Conservation (phyloP, 1,284 basidiomycete genomes). For the Tilletia caries region DNA sequence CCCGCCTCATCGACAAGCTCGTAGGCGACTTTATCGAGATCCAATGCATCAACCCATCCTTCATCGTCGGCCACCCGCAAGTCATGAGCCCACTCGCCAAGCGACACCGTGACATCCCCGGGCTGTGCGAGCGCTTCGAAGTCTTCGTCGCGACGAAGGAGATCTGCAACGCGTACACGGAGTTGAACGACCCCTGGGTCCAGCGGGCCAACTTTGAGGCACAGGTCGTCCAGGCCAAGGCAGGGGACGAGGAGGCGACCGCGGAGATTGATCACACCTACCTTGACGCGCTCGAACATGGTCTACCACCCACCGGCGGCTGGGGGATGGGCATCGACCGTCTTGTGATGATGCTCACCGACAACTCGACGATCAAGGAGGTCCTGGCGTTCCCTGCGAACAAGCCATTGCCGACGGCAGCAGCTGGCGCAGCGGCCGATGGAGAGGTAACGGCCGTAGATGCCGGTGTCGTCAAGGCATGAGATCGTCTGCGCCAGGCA, state of each 20-base stretch:
- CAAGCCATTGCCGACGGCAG: slow-evolving; percentile 62
- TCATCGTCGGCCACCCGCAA: slow-evolving; percentile 95
- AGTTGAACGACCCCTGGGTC: slow-evolving; percentile 69
- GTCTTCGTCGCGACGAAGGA: slow-evolving; percentile 98
- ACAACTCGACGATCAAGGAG: slow-evolving; percentile 72
- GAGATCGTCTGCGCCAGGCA: no score
- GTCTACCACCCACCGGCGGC: slow-evolving; percentile 88
- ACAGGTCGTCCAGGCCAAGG: slow-evolving; percentile 83
- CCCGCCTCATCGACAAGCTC: slow-evolving; percentile 93
- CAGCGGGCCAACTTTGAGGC: slow-evolving; percentile 95
- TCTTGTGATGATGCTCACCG: slow-evolving; percentile 43
- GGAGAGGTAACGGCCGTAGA: slow-evolving; percentile 1
- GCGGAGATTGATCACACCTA: slow-evolving; percentile 75
- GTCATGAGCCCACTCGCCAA: slow-evolving; percentile 95
- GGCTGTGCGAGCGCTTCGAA: slow-evolving; percentile 97
- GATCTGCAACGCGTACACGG: slow-evolving; percentile 71
- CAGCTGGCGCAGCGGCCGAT: slow-evolving; percentile 2
- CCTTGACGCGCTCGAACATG: slow-evolving; percentile 78
- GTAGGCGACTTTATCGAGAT: slow-evolving; percentile 97
- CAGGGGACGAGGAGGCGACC: slow-evolving; percentile 88
- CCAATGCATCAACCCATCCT: slow-evolving; percentile 90
- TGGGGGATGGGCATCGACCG: slow-evolving; percentile 48
- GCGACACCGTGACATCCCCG: slow-evolving; percentile 56
- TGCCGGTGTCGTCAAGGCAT: slow-evolving; percentile 13
- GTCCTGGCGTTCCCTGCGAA: slow-evolving; percentile 84